phyloP scores from a whole-genome alignment of 2,329 filamentous ascomycete genomes.

The Fusarium metavorans region DNA sequence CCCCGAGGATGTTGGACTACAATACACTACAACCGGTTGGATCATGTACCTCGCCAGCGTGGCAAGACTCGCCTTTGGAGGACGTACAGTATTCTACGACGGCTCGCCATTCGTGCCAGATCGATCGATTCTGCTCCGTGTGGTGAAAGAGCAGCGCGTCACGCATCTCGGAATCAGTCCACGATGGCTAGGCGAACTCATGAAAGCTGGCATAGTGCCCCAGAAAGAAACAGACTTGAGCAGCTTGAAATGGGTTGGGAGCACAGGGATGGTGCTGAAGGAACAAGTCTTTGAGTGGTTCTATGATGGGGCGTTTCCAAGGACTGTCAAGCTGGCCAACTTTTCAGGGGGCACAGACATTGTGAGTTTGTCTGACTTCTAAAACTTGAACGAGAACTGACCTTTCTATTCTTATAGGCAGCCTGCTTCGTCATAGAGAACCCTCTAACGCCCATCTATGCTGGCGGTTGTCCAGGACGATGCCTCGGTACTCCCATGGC shows the following conservation, averaged over 20 bases:
- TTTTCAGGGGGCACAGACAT: conserved; percentile 85
- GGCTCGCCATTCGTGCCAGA: conserved; percentile 84
- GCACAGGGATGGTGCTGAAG: conserved; percentile 85
- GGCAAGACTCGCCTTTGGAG: conserved; percentile 69
- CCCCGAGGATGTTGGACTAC: conserved; percentile 58
- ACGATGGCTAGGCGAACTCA: conserved; percentile 80
- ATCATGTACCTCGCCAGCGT: conserved; percentile 85
- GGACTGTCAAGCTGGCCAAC: conserved; percentile 75
- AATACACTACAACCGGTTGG: conserved; percentile 81
- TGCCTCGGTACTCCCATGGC: conserved; percentile 63
- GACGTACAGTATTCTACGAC: conserved; percentile 79
- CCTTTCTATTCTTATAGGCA: conserved; percentile 51
- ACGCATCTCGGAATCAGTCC: conserved; percentile 83
- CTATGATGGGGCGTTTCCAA: conserved; percentile 77
- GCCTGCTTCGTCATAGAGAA: conserved; percentile 74
- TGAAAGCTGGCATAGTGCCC: conserved; percentile 72
- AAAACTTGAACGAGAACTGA: neutral
- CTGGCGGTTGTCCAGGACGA: conserved; percentile 65
- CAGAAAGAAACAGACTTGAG: conserved; percentile 72
- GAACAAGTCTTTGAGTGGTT: conserved; percentile 84
- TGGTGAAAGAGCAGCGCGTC: conserved; percentile 72
- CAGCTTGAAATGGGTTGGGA: conserved; percentile 70
- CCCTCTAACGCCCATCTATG: conserved; percentile 74
- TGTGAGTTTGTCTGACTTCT: too few relatives aligned
- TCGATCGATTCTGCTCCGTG: conserved; percentile 69